phyloP scores from a whole-genome alignment of 2,329 filamentous ascomycete species.

The Botryotinia narcissicola region DNA sequence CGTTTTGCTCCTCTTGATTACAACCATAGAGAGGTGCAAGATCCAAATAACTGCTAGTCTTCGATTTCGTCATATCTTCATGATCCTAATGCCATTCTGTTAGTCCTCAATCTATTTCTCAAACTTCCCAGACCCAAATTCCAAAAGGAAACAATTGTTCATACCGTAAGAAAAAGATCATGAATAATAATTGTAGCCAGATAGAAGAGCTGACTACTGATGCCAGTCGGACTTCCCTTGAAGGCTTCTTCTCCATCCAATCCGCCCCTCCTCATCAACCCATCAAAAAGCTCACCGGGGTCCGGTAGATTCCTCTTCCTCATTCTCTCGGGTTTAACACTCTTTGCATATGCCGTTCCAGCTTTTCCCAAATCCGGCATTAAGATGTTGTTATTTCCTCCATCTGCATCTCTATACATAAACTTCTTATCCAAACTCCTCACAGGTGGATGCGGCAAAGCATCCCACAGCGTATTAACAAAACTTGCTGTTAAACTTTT shows the following conservation, averaged over 20 bases:
- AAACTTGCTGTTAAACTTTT: slow-evolving; percentile 60
- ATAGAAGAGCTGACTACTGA: slow-evolving; percentile 48
- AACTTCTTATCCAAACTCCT: slow-evolving; percentile 62
- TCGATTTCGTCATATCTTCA: slow-evolving; percentile 13
- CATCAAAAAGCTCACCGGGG: slow-evolving; percentile 54
- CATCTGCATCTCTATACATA: slow-evolving; percentile 62
- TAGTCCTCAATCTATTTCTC: background rate
- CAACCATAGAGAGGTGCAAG: slow-evolving; percentile 46
- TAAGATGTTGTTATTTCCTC: slow-evolving; percentile 50
- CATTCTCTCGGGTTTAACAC: slow-evolving; percentile 57
- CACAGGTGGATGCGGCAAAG: slow-evolving; percentile 69
- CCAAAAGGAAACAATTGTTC: background rate
- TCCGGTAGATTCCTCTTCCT: slow-evolving; percentile 61
- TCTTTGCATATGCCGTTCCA: slow-evolving; percentile 63
- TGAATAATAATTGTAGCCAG: slow-evolving; percentile 53
- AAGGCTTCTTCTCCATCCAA: background rate
- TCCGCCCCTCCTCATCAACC: slow-evolving; percentile 57
- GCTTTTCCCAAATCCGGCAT: slow-evolving; percentile 65
- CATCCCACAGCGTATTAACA: slow-evolving; percentile 66
- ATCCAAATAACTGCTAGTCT: slow-evolving; percentile 45
- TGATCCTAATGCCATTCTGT: background rate
- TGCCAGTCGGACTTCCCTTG: slow-evolving; percentile 40
- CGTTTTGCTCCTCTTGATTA: slow-evolving; percentile 33
- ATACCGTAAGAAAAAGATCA: slow-evolving; percentile 43
- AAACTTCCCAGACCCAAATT: background rate